A percentile compares a stretch with the other conserved stretches of the same genome.
phyloP scores from a whole-genome alignment of 2,329 filamentous ascomycete species.

The Torrubiellomyces zombiae region DNA sequence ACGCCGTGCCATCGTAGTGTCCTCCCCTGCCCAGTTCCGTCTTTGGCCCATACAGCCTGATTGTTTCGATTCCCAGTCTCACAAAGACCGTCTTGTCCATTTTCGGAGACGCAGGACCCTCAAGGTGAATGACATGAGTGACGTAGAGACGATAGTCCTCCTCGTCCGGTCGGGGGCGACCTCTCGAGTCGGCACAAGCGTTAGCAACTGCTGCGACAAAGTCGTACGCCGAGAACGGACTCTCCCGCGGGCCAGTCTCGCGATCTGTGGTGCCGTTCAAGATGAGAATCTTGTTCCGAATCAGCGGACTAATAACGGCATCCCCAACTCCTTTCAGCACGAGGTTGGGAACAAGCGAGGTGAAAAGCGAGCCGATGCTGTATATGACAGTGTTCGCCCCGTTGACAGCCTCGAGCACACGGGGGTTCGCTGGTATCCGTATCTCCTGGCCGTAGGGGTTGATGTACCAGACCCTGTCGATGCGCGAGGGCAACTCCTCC shows the following conservation, averaged over 20 bases:
- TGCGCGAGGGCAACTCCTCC: slow-evolving; percentile 60
- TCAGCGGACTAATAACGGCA: slow-evolving; percentile 24
- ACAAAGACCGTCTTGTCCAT: slow-evolving; percentile 51
- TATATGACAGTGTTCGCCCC: slow-evolving; percentile 60
- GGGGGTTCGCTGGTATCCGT: slow-evolving; percentile 64
- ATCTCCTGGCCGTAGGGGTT: slow-evolving; percentile 98
- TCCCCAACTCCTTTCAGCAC: slow-evolving; percentile 59
- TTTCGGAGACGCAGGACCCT: slow-evolving; percentile 49
- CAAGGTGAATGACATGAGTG: slow-evolving; percentile 69
- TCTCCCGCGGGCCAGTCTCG: slow-evolving; percentile 57
- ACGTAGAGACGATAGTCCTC: slow-evolving; percentile 51
- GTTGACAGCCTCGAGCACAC: slow-evolving; percentile 53
- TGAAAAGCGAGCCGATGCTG: slow-evolving; percentile 88
- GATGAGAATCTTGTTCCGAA: slow-evolving; percentile 62
- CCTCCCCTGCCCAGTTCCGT: slow-evolving; percentile 24
- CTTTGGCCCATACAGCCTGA: slow-evolving; percentile 59
- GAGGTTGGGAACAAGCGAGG: slow-evolving; percentile 69
- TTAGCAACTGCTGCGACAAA: slow-evolving; percentile 68
- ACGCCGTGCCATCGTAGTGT: slow-evolving; percentile 58
- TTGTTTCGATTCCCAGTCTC: slow-evolving; percentile 56
- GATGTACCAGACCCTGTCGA: slow-evolving; percentile 86
- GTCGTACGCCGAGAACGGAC: slow-evolving; percentile 57
- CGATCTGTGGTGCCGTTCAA: slow-evolving; percentile 73
- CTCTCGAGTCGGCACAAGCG: slow-evolving; percentile 54
- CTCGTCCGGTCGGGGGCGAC: slow-evolving; percentile 19